phyloP scores from a whole-genome alignment of 306 rosid species.

The Acacia melanoxylon region DNA sequence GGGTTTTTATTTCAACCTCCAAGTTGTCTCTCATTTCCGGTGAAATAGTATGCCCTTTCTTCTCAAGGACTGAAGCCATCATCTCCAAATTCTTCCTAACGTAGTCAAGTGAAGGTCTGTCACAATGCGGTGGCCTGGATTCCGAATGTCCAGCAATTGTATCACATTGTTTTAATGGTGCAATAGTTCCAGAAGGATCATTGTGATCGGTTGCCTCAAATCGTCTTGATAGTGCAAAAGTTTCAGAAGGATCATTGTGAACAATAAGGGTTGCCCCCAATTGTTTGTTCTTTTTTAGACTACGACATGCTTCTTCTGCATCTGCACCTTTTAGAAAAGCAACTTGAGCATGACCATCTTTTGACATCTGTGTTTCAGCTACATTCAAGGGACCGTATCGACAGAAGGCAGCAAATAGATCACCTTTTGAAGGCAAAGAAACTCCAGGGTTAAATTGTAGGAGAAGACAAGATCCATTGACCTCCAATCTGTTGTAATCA shows the following conservation, averaged over 20 bases:
- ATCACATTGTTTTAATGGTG: slow-evolving; percentile 19
- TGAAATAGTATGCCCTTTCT: slow-evolving; percentile 64
- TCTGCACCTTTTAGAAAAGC: slow-evolving; percentile 58
- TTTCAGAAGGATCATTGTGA: slow-evolving; percentile 46
- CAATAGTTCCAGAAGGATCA: slow-evolving; percentile 39
- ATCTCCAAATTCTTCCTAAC: slow-evolving; percentile 68
- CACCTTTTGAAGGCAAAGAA: slow-evolving; percentile 67
- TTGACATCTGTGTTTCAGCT: slow-evolving; percentile 50
- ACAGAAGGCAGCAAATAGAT: slow-evolving; percentile 59
- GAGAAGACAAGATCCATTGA: slow-evolving; percentile 56
- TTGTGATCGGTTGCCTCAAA: background rate
- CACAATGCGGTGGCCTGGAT: slow-evolving; percentile 36
- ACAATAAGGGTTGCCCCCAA: slow-evolving; percentile 53
- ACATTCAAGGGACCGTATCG: slow-evolving; percentile 80
- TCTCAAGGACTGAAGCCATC: slow-evolving; percentile 75
- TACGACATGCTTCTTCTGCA: slow-evolving; percentile 63
- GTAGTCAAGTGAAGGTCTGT: slow-evolving; percentile 50
- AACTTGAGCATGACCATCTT: slow-evolving; percentile 58
- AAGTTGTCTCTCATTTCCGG: slow-evolving; percentile 63
- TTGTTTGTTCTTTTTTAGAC: slow-evolving; percentile 58
- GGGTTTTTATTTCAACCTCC: slow-evolving; percentile 65
- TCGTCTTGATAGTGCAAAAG: slow-evolving; percentile 22
- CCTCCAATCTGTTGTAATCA: slow-evolving; percentile 33
- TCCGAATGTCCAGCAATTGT: slow-evolving; percentile 21
- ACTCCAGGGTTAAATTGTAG: slow-evolving; percentile 61